A percentile compares a stretch with the other conserved stretches of the same genome.
Conservation (phyloP, 2,329 filamentous ascomycete genomes). For the Colletotrichum horii region DNA sequence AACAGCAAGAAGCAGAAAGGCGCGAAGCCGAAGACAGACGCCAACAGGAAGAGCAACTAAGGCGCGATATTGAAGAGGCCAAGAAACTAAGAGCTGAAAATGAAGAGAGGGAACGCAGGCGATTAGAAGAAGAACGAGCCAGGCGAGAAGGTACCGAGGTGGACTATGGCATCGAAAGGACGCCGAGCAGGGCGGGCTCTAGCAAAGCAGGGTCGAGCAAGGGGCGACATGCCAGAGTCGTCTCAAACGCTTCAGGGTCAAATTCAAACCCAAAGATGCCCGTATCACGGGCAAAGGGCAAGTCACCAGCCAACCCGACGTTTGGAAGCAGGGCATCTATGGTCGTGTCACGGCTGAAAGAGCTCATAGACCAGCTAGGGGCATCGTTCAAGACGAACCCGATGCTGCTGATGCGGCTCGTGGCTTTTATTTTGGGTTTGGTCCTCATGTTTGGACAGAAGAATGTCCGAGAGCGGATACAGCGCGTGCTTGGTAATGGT, state of each 20-base stretch:
- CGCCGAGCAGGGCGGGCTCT: slow-evolving; percentile 42
- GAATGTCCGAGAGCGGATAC: slow-evolving; percentile 76
- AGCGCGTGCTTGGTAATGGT: slow-evolving; percentile 68
- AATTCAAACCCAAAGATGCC: slow-evolving; percentile 28
- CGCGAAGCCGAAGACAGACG: slow-evolving; percentile 64
- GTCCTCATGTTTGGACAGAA: slow-evolving; percentile 76
- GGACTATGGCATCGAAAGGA: slow-evolving; percentile 72
- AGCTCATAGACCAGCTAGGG: slow-evolving; percentile 56
- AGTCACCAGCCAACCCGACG: slow-evolving; percentile 37
- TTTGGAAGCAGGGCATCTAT: slow-evolving; percentile 55
- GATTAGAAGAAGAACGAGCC: slow-evolving; percentile 59
- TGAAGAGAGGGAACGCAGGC: slow-evolving; percentile 58
- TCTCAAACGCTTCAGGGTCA: slow-evolving; percentile 37
- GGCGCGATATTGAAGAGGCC: slow-evolving; percentile 62
- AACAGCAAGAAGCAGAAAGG: slow-evolving; percentile 75
- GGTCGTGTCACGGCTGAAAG: slow-evolving; percentile 57
- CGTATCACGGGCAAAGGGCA: slow-evolving; percentile 32
- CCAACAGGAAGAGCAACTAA: slow-evolving; percentile 61
- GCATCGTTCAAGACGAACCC: slow-evolving; percentile 61
- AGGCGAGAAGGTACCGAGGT: slow-evolving; percentile 62
- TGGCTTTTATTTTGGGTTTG: slow-evolving; percentile 83
- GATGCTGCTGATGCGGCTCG: slow-evolving; percentile 60
- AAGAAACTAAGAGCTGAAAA: slow-evolving; percentile 62
- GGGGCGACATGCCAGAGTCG: slow-evolving; percentile 32
- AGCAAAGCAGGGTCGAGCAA: slow-evolving; percentile 40